These are phyloP conservation scores for Syncephalastrum monosporum DNA, from an alignment of 371 early-diverging fungal genomes.

Conservation along the genomic window DNA sequence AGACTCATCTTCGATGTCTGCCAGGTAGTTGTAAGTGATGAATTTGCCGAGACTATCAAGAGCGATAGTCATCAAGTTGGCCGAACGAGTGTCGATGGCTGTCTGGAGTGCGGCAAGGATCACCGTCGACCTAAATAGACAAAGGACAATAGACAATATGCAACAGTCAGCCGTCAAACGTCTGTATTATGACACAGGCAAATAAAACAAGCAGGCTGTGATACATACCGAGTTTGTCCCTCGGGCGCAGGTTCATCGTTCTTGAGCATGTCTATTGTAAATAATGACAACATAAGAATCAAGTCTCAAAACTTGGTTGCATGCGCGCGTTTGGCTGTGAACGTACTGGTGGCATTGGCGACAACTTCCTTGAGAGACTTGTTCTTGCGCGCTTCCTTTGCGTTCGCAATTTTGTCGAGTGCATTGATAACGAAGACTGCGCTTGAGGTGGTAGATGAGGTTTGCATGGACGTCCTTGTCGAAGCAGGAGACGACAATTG, in stretches of 20 bases:
- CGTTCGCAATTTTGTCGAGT: constrained; percentile 60
- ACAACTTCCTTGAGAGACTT: constrained; percentile 52
- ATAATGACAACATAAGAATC: neutral
- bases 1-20: constrained; percentile 46
- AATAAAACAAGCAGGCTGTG: constrained; percentile 13
- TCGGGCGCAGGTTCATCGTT: constrained; percentile 41
- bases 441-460: constrained; percentile 41
- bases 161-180: too few relatives aligned
- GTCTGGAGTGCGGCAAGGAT: constrained; percentile 62
- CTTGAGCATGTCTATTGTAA: constrained; percentile 30
- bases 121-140: constrained; percentile 36
- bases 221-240: constrained; percentile 38
- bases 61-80: constrained; percentile 54
- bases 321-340: neutral
- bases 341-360: constrained; percentile 42
- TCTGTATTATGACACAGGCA: neutral
- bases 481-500: constrained; percentile 26
- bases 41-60: constrained; percentile 77
- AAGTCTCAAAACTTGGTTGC: too few relatives aligned
- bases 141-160: too few relatives aligned
- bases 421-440: constrained; percentile 66
- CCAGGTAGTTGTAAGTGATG: constrained; percentile 70
- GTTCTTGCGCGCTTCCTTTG: constrained; percentile 51
- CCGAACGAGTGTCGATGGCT: constrained; percentile 56
- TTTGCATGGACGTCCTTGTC: constrained; percentile 19